Evolutionary conservation across 805 yeast species (phyloP).

Genomic region (Candida tallmaniae): DNA sequence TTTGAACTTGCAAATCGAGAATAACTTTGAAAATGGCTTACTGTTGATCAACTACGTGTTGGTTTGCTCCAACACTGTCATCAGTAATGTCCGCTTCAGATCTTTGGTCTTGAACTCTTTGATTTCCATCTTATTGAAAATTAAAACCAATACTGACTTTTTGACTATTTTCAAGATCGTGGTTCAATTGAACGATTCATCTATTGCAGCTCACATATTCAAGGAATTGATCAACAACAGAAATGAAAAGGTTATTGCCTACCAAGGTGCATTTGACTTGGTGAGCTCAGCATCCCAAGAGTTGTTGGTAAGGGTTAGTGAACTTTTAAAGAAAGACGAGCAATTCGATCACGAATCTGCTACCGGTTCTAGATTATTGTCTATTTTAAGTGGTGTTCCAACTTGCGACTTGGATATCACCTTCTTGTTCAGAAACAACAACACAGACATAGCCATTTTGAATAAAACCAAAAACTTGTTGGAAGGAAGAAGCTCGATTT

Average conservation of each 20-base stretch:
- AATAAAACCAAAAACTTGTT: conserved; percentile 74
- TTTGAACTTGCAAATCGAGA: conserved; percentile 37
- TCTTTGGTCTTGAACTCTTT: conserved; percentile 57
- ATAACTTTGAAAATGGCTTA: conserved; percentile 50
- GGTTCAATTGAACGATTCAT: conserved; percentile 77
- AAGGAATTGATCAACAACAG: conserved; percentile 52
- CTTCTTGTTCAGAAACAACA: conserved; percentile 79
- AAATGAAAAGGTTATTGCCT: conserved; percentile 58
- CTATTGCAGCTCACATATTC: conserved; percentile 66
- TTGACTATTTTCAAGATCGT: conserved; percentile 80
- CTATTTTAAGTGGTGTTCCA: conserved; percentile 85
- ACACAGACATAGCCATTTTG: conserved; percentile 77
- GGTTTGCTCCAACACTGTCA: conserved; percentile 64
- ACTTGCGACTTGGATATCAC: conserved; percentile 91
- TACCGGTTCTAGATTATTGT: conserved; percentile 44
- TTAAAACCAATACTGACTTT: conserved; percentile 64
- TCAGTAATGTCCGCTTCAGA: conserved; percentile 64
- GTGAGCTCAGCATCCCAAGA: conserved; percentile 91
- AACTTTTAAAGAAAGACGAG: conserved; percentile 32
- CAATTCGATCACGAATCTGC: conserved; percentile 20
- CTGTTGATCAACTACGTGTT: conserved; percentile 68
- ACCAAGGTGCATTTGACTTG: conserved; percentile 92
- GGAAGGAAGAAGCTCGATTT: conserved; percentile 90
- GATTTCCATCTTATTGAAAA: conserved; percentile 53
- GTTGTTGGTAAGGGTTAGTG: conserved; percentile 56